These are phyloP conservation scores for Talaromyces piceae DNA, from an alignment of 2,329 filamentous ascomycete species.

Conservation along the genomic window DNA sequence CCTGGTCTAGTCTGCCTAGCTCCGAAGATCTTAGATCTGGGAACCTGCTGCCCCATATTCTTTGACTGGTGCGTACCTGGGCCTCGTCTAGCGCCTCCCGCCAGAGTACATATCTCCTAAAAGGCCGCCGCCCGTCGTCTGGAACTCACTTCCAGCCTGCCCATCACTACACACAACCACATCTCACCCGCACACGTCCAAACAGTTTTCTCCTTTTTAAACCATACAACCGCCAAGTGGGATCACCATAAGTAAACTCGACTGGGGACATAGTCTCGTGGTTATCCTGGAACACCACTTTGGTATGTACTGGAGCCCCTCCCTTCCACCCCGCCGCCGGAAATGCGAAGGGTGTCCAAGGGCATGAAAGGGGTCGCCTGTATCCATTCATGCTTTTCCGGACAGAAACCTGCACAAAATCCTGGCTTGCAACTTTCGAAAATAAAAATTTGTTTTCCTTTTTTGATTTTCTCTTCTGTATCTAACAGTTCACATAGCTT, in stretches of 20 bases:
- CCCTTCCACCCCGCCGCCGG: background rate
- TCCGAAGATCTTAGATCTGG: slow-evolving; percentile 20
- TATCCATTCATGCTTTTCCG: background rate
- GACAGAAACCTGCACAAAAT: background rate
- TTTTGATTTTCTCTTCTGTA: background rate
- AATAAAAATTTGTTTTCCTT: background rate
- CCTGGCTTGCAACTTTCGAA: too few species aligned
- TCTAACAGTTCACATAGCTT: slow-evolving; percentile 1
- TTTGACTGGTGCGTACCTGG: slow-evolving; percentile 4
- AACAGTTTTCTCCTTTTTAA: background rate
- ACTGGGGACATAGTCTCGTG: background rate
- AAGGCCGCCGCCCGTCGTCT: slow-evolving; percentile 1
- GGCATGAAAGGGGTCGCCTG: background rate
- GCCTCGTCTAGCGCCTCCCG: slow-evolving; percentile 9
- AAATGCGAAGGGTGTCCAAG: background rate
- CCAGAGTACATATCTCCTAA: slow-evolving; percentile 5
- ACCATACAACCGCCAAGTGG: background rate
- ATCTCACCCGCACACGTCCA: background rate
- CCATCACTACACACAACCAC: slow-evolving; percentile 2
- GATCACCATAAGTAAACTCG: background rate
- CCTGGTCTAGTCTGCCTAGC: slow-evolving; percentile 13
- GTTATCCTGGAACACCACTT: background rate
- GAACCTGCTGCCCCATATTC: slow-evolving; percentile 8
- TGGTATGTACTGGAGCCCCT: background rate
- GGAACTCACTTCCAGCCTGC: background rate